phyloP scores from a whole-genome alignment of 2,329 filamentous ascomycete species.

The Corynespora cassiicola region DNA sequence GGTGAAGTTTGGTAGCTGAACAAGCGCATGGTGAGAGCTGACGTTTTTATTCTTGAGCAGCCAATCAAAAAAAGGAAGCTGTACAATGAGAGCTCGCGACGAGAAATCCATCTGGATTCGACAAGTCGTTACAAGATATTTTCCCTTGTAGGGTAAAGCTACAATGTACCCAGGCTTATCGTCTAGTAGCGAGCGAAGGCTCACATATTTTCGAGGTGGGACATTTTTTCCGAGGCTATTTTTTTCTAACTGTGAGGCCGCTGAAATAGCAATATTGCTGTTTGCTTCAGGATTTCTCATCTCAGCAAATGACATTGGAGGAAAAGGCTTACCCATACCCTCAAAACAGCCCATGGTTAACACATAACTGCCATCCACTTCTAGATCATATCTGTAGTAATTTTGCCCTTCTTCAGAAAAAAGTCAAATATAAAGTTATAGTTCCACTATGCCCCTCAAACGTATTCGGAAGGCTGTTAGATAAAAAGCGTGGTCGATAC shows the following conservation, averaged over 20 bases:
- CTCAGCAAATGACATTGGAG: too few species aligned
- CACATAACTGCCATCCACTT: too few species aligned
- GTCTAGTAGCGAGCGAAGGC: constrained; percentile 6
- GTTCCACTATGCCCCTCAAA: not conserved
- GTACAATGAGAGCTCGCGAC: constrained; percentile 3
- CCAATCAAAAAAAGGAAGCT: constrained; percentile 9
- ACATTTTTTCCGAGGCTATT: too few species aligned
- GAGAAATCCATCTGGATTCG: constrained; percentile 9
- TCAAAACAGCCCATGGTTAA: too few species aligned
- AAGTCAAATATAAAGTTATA: too few species aligned
- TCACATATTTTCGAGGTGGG: constrained; percentile 4
- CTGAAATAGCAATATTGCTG: too few species aligned
- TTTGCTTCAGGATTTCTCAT: too few species aligned
- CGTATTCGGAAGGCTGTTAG: not conserved
- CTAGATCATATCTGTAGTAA: too few species aligned
- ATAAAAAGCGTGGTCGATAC: constrained; percentile 8
- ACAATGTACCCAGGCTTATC: constrained; percentile 3
- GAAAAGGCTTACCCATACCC: too few species aligned
- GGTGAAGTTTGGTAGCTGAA: too few species aligned
- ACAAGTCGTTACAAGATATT: constrained; percentile 9
- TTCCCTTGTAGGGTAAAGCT: not conserved
- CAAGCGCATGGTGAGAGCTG: not conserved
- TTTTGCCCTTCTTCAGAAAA: too few species aligned
- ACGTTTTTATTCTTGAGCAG: not conserved
- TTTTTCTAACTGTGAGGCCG: too few species aligned